Evolutionary conservation across 148 eudicot genomes (phyloP), one percentile per base, ranked within the genome.

Genomic region (Polygonum aviculare): DNA sequence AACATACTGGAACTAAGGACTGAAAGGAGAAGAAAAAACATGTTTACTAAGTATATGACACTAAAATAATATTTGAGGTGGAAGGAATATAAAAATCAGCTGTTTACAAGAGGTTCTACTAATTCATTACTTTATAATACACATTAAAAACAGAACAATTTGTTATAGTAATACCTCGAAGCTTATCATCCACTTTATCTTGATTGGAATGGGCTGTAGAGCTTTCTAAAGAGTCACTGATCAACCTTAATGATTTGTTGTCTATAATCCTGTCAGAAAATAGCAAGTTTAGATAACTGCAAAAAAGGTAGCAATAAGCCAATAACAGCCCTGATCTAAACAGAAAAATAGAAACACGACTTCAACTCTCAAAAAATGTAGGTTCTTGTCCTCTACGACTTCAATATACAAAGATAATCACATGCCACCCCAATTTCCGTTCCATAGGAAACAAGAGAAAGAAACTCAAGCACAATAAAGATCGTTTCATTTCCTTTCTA

Each of bases 161-260:
- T 76, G 54, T 78, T 54, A 12, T 79, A 57, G 79, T 36, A 74
- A 77, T 88, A 93, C 98, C 98, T 19, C 98, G 97, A 70, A 92
- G 83, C 55, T 77, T 80, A 52, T 89, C 81, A 79, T 89, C 90
- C 50, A 90, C 77, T 75, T 80, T 82, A 72, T 91, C 96, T 82
- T 78, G 87, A 35, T 84, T 92, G 18, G 81, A 74, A 51, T 78
- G 71, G 36, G 90, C 77, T 49, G 97, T 89, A 78, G 94, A 86
- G 79, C 85, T 88, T 75, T 89, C 87, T 55, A 85, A 80, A 73
- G 85, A 39, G 74, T 91, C 96, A 19, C 90, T 89, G 81, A 93
- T 91, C 82, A 95, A 82, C 80, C 86, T 87, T 45, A 92, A 81
- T n/a, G 99, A 87, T 75, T 87, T 93, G 79, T 90, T 91, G 81